A percentile compares a stretch with the other conserved stretches of the same genome.
These are phyloP conservation scores for Sicyos edulis DNA, from an alignment of 306 rosid genomes.

Conservation along the genomic window DNA sequence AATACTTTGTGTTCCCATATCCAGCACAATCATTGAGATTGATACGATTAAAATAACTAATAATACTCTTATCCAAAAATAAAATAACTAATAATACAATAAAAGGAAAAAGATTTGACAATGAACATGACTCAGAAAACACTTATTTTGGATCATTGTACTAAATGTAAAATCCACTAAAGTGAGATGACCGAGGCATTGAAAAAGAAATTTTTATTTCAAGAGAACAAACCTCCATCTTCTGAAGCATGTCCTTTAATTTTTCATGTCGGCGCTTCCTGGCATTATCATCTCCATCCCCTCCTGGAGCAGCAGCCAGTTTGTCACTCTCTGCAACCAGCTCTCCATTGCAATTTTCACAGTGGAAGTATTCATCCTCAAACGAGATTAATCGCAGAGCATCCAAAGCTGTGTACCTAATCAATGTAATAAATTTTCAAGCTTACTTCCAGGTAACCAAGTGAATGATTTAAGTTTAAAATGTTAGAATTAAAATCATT, in stretches of 20 bases:
- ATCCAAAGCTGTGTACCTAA: conserved; percentile 86
- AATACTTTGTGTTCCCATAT: not conserved
- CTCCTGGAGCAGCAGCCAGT: conserved; percentile 72
- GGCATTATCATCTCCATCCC: conserved; percentile 84
- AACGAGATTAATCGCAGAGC: conserved; percentile 73
- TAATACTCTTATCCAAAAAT: too few relatives aligned
- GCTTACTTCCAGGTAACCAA: not conserved
- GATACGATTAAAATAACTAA: not conserved
- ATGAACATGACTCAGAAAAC: not conserved
- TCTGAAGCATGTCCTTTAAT: conserved; percentile 80
- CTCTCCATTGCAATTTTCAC: conserved; percentile 81
- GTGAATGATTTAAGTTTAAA: not conserved
- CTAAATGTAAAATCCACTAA: not conserved
- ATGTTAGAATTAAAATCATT: conserved; percentile 3
- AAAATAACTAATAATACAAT: too few relatives aligned
- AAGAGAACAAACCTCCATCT: conserved; percentile 55
- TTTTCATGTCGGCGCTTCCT: conserved; percentile 77
- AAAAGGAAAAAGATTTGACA: not conserved
- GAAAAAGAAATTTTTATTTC: conserved; percentile 12
- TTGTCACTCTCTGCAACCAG: conserved; percentile 91
- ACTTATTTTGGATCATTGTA: not conserved
- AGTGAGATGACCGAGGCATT: not conserved
- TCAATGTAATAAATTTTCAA: conserved; percentile 2
- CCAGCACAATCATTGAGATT: not conserved
- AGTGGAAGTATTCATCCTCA: conserved; percentile 84